Evolutionary conservation across 768 basidiomycete genomes (phyloP), one percentile per base, ranked within the genome.

Genomic region (Suillus brevipes): DNA sequence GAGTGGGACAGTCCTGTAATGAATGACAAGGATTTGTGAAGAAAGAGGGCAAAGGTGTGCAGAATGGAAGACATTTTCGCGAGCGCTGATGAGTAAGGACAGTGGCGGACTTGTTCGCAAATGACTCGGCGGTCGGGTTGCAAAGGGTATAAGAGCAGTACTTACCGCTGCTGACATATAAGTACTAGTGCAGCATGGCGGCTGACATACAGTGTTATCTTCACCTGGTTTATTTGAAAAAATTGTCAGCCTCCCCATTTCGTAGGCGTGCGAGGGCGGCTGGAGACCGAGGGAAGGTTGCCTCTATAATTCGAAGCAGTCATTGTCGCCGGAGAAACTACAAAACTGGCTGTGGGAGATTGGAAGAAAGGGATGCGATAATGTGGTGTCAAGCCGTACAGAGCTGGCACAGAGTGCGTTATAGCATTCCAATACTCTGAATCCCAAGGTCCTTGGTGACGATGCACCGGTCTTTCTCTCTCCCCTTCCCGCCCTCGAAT

Each of bases 391-490:
- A 57, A 38, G 56, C 31, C 31, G 18, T 40, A 58, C 38, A 12
- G 31, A 31, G 31, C 31, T 31, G 31, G 31, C 4, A 28, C 28
- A 31, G 23, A 40, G 38, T 18, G 38, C 23, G 12, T 69, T 65
- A 97, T 47, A 97, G 76, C 62, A 78, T 85, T 64, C 81, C 84
- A 8, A 97, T 83, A 66, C 89, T 94, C 62, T 80, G 83, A 56
- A 97, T 81, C 59, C 87, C 83, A 47, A 95, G 77, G 71, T 97
- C 93, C 71, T 85, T 90, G 60, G 91, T 78, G 3, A 97, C 83
- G 8, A 81, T 78, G 71, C 84, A 89, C 52, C 92, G 83, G 64
- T 88, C 92, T 75, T 90, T 91, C 70, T 97, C 95, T 56, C 83
- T 80, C 2, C 89, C 90, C 65, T 85, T 85, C 0, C 83, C 87